Conservation (phyloP, 2,329 filamentous ascomycete species). For the Tolypocladium inflatum region DNA sequence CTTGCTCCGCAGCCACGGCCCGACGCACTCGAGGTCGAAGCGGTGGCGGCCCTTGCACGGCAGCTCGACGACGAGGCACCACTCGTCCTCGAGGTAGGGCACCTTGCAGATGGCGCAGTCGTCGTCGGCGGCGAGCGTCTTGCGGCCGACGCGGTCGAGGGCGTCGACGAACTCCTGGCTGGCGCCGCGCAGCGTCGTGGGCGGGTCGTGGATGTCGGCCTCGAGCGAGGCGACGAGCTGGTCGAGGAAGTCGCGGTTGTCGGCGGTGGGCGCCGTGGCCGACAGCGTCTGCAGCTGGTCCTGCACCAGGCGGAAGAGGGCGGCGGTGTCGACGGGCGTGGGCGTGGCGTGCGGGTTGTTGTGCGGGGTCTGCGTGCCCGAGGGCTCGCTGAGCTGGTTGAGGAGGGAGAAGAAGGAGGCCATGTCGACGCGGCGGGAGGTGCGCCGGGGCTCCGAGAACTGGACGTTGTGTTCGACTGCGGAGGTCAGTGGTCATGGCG, state of each 20-base stretch:
- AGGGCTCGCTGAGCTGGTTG: slow-evolving; percentile 36
- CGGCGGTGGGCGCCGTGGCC: slow-evolving; percentile 35
- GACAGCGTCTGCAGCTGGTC: slow-evolving; percentile 47
- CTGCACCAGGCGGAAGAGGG: slow-evolving; percentile 48
- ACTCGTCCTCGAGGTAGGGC: slow-evolving; percentile 50
- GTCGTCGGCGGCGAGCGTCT: slow-evolving; percentile 38
- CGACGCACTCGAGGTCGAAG: slow-evolving; percentile 60
- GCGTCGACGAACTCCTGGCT: slow-evolving; percentile 49
- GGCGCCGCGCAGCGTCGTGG: slow-evolving; percentile 42
- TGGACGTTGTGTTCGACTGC: slow-evolving; percentile 58
- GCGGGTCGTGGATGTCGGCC: slow-evolving; percentile 41
- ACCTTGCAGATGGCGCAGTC: slow-evolving; percentile 56
- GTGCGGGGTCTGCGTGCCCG: slow-evolving; percentile 23
- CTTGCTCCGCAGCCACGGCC: slow-evolving; percentile 54
- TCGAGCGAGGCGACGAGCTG: slow-evolving; percentile 38
- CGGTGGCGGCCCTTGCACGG: slow-evolving; percentile 49
- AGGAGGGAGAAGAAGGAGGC: slow-evolving; percentile 51
- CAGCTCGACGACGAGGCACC: slow-evolving; percentile 54
- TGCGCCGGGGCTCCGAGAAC: slow-evolving; percentile 25
- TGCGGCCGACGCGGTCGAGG: slow-evolving; percentile 48
- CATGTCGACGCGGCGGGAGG: slow-evolving; percentile 52
- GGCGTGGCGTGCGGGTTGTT: slow-evolving; percentile 49
- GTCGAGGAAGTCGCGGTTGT: slow-evolving; percentile 40
- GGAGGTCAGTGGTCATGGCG: not conserved
- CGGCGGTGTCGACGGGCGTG: slow-evolving; percentile 48